Evolutionary conservation across 306 rosid species (phyloP), one percentile per base, ranked within the genome.

Genomic region (Alnus glutinosa): DNA sequence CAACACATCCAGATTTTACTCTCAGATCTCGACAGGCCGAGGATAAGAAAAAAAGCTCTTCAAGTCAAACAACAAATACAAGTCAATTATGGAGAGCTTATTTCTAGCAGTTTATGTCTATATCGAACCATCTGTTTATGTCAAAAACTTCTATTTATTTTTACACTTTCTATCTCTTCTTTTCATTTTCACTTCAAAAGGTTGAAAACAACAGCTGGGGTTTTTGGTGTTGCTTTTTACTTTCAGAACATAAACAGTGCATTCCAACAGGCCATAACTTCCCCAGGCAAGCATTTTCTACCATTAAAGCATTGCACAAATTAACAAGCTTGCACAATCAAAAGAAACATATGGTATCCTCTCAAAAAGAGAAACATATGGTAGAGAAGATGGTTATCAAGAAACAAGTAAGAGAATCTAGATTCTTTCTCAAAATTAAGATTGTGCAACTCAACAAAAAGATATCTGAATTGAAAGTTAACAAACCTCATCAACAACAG

Each of bases 401-500:
- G 55, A 63, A 55, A 18, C 9, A 52, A 23, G 9, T 1, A 37
- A 52, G 8, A 50, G 71, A 51, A 34, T 32, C 9, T 46, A 42
- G 12, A 78, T 37, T 16, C 13, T 30, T 42, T 80, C 72, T 73
- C 78, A 89, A 71, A 83, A 76, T 70, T 59, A 39, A 77, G 68
- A 79, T 48, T 74, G 62, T 42, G 62, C n/a, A 82, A 72, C 52
- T 54, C 30, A 80, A 44, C 30, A 63, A 77, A 81, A 39, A 61
- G 68, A 67, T 12, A 69, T 36, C 70, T 68, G 74, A 69, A 50
- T 9, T 74, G 78, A 69, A 72, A 67, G 71, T 67, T 18, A 67
- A 80, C 79, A 28, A 63, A 96, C 99, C 99, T 96, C 99, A 7
- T 96, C 99, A 74, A 96, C 99, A 75, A 96, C 92, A 74, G 99